Evolutionary conservation across 371 early-diverging fungal species (phyloP).

Genomic region (Apophysomyces sp.): DNA sequence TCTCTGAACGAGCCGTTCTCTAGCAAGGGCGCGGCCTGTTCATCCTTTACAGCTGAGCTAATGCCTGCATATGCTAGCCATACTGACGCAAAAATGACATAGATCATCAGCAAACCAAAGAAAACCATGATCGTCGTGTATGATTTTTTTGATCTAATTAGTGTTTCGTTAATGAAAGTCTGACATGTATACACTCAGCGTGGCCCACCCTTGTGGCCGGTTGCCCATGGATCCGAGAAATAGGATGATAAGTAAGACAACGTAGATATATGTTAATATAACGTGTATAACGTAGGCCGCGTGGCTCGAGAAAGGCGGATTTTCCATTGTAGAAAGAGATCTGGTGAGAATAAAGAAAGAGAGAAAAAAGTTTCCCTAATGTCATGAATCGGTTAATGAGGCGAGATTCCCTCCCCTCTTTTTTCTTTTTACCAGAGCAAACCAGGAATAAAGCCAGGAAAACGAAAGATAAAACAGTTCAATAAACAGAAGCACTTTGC

Average conservation of each 20-base stretch:
- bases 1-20: constrained; percentile 72
- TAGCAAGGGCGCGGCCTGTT: constrained; percentile 14
- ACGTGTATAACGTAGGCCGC: constrained; percentile 32
- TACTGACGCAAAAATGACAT: constrained; percentile 53
- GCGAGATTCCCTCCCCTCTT: neutral
- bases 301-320: constrained; percentile 33
- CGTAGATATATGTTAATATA: constrained; percentile 58
- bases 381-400: neutral
- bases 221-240: constrained; percentile 80
- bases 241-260: constrained; percentile 41
- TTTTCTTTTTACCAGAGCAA: constrained; percentile 36
- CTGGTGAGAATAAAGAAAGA: constrained; percentile 75
- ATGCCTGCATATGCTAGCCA: constrained; percentile 40
- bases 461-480: constrained; percentile 67
- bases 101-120: constrained; percentile 53
- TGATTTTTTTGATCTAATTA: constrained; percentile 27
- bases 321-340: constrained; percentile 21
- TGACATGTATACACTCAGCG: neutral
- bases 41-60: constrained; percentile 9
- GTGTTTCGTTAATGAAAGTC: neutral
- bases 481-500: constrained; percentile 65
- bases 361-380: constrained; percentile 73
- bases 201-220: constrained; percentile 69
- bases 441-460: constrained; percentile 73
- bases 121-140: constrained; percentile 53